A percentile compares a stretch with the other conserved stretches of the same genome.
Evolutionary conservation across 1,284 basidiomycete genomes (phyloP).

Genomic region (Melampsora abietis-canadensis): DNA sequence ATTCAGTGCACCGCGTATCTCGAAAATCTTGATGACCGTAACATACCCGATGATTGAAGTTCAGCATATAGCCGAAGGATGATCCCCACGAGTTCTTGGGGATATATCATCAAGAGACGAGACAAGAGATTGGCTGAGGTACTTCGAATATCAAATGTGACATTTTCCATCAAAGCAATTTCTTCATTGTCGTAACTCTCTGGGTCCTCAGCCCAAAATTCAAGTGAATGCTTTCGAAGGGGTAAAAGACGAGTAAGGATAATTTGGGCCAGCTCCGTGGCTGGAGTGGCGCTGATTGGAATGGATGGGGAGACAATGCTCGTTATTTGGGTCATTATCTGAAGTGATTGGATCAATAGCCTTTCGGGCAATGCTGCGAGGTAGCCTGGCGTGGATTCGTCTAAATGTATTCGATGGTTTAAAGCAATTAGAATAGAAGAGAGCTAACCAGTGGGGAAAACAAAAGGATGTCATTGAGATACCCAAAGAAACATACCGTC

Average conservation of each 20-base stretch:
- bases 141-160: constrained; percentile 29
- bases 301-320: constrained; percentile 1
- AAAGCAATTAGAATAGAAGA: not conserved
- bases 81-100: constrained; percentile 15
- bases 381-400: constrained; percentile 22
- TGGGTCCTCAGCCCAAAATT: constrained; percentile 38
- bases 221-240: constrained; percentile 24
- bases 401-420: not conserved
- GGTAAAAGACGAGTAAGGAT: constrained; percentile 22
- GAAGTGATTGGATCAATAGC: constrained; percentile 34
- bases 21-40: not conserved
- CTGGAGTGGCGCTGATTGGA: constrained; percentile 14
- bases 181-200: constrained; percentile 38
- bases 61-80: constrained; percentile 19
- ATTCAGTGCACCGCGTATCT: constrained; percentile 1
- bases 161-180: constrained; percentile 19
- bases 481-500: constrained; percentile 2
- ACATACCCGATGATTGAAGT: constrained; percentile 1
- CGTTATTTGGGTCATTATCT: constrained; percentile 24
- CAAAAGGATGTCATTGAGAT: too few species aligned
- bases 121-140: constrained; percentile 31
- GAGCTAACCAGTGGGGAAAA: not conserved
- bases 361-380: constrained; percentile 27
- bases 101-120: constrained; percentile 14
- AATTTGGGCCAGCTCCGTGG: constrained; percentile 20